Base-by-base conservation (phyloP, 805 yeast species). In the Candida gorgasii region DNA sequence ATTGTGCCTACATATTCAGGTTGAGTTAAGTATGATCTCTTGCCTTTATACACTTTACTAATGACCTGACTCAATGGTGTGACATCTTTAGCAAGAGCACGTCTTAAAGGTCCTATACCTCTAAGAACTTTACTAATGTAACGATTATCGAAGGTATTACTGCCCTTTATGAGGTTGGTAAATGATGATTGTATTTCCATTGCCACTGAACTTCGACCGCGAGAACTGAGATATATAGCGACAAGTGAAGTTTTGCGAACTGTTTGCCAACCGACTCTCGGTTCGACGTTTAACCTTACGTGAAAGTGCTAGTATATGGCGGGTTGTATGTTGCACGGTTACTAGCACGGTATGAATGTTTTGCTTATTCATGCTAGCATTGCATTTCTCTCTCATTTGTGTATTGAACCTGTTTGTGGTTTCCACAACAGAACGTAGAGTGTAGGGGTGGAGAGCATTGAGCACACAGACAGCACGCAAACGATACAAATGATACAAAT, bases 81-180 rank as follows among this genome's bases (percentile, higher is more conserved):
- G 11, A 70, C 75, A 26, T 53, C 57, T n/a, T 50, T 39, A 15
- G 50, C 45, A 48, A 90, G 66, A 29, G 76, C 72, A 44, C 82
- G 76, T 66, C 97, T 80, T 48, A 92, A 70, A 1, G 80, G 71
- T 6, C 90, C 86, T 54, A 90, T 72, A 48, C 88, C 95, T 49
- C 96, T 82, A 50, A 93, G 77, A 16, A 88, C 90, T 58, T 86
- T 86, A 63, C 92, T 77, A 35, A 93, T 80, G 65, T 85, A 87
- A 51, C 97, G 79, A 51, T 95, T 87, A 63, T 93, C 99, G 60
- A 82, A 80, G 42, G 80, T 80, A 35, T 78, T 61, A 8, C 84
- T 84, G 3, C 90, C 84, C 63, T 83, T 83, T 39, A 70, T 70
- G 41, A 81, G 65, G 40, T 76, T 70, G 33, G 65, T 65, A 50